These are phyloP conservation scores for Exophiala aquamarina DNA, from an alignment of 2,329 filamentous ascomycete genomes.

Conservation along the genomic window DNA sequence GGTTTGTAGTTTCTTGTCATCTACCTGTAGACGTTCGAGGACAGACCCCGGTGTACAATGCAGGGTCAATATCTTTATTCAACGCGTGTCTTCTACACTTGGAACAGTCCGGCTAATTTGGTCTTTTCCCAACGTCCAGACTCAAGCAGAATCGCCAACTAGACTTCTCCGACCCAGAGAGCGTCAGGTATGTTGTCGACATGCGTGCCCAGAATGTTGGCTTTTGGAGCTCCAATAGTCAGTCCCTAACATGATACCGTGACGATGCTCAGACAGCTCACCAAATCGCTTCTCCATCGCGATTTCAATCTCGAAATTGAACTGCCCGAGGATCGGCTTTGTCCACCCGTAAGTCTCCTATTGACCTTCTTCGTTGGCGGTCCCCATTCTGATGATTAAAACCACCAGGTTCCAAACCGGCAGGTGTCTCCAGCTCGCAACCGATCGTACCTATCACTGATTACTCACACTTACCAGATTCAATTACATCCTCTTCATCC, in stretches of 20 bases:
- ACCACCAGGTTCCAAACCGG: constrained; percentile 9
- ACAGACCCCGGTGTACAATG: too few relatives aligned
- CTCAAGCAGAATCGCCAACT: constrained; percentile 60
- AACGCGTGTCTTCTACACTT: too few relatives aligned
- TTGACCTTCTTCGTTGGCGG: background rate
- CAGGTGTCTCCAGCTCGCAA: constrained; percentile 28
- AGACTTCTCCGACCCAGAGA: constrained; percentile 76
- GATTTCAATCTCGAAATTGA: constrained; percentile 73
- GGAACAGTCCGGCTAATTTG: too few relatives aligned
- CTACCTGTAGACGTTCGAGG: too few relatives aligned
- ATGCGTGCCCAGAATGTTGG: too few relatives aligned
- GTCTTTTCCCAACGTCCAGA: constrained; percentile 31
- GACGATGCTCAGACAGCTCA: constrained; percentile 58
- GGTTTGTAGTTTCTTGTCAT: constrained; percentile 42
- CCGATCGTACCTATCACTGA: too few relatives aligned
- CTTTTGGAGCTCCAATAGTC: too few relatives aligned
- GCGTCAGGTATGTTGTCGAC: constrained; percentile 71
- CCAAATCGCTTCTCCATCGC: constrained; percentile 70
- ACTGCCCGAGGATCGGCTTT: constrained; percentile 76
- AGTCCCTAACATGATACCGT: too few relatives aligned
- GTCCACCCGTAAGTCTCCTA: constrained; percentile 73
- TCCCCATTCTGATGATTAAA: constrained; percentile 1
- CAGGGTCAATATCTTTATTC: background rate
- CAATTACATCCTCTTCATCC: constrained; percentile 90
- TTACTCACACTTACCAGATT: constrained; percentile 51